Evolutionary conservation across 345 rosid genomes (phyloP), one percentile per base, ranked within the genome.

Genomic region (Leavenworthia alabamica): DNA sequence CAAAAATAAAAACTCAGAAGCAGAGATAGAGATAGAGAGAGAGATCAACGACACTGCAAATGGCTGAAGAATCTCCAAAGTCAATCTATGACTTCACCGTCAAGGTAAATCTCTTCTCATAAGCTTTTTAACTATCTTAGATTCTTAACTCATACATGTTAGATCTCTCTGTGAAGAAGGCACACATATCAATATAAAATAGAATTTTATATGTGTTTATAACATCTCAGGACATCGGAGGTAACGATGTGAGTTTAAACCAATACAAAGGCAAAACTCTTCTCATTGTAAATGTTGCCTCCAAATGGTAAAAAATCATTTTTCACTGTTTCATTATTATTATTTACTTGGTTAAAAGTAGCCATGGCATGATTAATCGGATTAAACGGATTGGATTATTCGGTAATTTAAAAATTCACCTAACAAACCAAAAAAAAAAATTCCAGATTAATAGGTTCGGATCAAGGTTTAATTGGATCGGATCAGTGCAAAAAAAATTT

Each of bases 211-310:
- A n/a, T n/a, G n/a, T n/a, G n/a, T n/a, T n/a, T n/a, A n/a, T n/a
- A n/a, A n/a, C n/a, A 68, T 69, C 46, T 71, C 86, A 91, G 98
- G 96, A 82, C 54, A 82, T 82, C 41, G 71, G 72, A n/a, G 95
- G 92, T 73, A 91, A 79, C 70, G 95, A 84, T 71, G 86, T 79
- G 62, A 81, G 70, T 70, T 64, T 91, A 68, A 72, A 66, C 55
- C 78, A 80, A 23, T 91, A 74, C 80, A 71, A 70, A 6, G 96
- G 96, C 79, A 88, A 91, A 83, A 90, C 86, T 73, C 78, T 91
- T 63, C 67, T 91, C 58, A 71, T 91, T 57, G 96, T 91, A 56
- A 89, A 92, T 35, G 96, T 92, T 70, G 98, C 96, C 17, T 92
- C 98, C 44, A 82, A 89, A 86, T 92, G 98, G 96, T n/a, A n/a